These are phyloP conservation scores for Didymella exigua DNA, from an alignment of 2,329 filamentous ascomycete genomes.

Conservation along the genomic window DNA sequence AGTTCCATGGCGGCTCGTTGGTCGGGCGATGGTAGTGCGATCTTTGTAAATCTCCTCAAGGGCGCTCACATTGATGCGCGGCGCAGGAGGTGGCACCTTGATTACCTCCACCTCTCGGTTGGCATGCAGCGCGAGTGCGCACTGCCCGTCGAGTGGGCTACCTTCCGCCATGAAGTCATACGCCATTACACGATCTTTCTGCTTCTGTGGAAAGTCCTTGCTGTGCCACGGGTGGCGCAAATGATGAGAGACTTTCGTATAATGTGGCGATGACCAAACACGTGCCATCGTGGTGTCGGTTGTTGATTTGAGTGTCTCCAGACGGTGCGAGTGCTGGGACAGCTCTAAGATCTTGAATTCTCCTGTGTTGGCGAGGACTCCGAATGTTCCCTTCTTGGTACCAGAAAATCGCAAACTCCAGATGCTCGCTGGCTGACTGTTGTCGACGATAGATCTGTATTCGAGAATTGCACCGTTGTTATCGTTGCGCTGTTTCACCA, in stretches of 20 bases:
- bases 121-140: slow-evolving; percentile 59
- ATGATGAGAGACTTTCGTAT: slow-evolving; percentile 52
- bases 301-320: slow-evolving; percentile 28
- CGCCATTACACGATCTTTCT: slow-evolving; percentile 59
- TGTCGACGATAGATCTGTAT: slow-evolving; percentile 60
- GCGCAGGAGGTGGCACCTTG: slow-evolving; percentile 53
- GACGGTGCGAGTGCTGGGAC: slow-evolving; percentile 54
- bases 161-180: slow-evolving; percentile 65
- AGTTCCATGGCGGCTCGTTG: slow-evolving; percentile 36
- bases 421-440: slow-evolving; percentile 57
- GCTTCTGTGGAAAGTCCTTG: slow-evolving; percentile 50
- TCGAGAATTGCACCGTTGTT: slow-evolving; percentile 63
- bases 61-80: slow-evolving; percentile 51
- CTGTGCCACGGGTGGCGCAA: slow-evolving; percentile 55
- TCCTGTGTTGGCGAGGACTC: slow-evolving; percentile 63
- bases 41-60: slow-evolving; percentile 52
- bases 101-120: slow-evolving; percentile 58
- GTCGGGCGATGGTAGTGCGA: slow-evolving; percentile 37
- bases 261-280: slow-evolving; percentile 52
- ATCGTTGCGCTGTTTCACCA: slow-evolving; percentile 41
- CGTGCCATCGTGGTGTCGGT: slow-evolving; percentile 29
- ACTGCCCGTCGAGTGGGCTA: slow-evolving; percentile 54
- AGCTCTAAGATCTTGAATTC: slow-evolving; percentile 64
- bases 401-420: slow-evolving; percentile 68
- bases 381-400: slow-evolving; percentile 62